Percentiles rank a stretch among this genome's conserved stretches.
These are phyloP conservation scores for Diaporthe ampelina DNA, from an alignment of 2,329 filamentous ascomycete genomes.

Conservation along the genomic window DNA sequence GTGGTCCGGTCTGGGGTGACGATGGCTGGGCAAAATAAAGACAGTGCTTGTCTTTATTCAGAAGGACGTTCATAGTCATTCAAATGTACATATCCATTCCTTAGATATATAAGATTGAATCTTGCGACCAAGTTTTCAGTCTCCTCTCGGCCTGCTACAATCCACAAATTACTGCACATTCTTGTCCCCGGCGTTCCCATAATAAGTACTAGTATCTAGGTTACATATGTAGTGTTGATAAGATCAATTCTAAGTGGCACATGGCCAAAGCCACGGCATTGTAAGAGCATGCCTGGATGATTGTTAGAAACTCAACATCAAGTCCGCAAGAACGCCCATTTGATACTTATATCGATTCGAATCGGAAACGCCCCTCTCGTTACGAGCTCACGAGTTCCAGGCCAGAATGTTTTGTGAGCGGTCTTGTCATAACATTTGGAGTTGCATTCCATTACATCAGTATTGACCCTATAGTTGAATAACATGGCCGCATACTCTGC, in stretches of 20 bases:
- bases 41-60: too few species aligned
- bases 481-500: background rate
- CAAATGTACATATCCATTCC: background rate
- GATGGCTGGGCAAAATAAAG: slow-evolving; percentile 1
- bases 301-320: too few species aligned
- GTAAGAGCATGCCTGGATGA: too few species aligned
- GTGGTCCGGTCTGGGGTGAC: slow-evolving; percentile 24
- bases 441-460: too few species aligned
- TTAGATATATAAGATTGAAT: background rate
- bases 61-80: background rate
- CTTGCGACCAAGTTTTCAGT: background rate
- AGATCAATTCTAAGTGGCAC: background rate
- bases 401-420: background rate
- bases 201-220: too few species aligned
- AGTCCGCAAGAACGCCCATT: too few species aligned
- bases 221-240: background rate
- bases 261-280: background rate
- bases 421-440: too few species aligned
- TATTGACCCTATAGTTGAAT: background rate
- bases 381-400: background rate
- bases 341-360: too few species aligned
- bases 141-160: background rate
- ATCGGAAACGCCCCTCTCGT: too few species aligned
- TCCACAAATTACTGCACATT: background rate
- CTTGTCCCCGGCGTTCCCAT: too few species aligned